Evolutionary conservation across 805 yeast species (phyloP).

Genomic region (Candida loeiensis): DNA sequence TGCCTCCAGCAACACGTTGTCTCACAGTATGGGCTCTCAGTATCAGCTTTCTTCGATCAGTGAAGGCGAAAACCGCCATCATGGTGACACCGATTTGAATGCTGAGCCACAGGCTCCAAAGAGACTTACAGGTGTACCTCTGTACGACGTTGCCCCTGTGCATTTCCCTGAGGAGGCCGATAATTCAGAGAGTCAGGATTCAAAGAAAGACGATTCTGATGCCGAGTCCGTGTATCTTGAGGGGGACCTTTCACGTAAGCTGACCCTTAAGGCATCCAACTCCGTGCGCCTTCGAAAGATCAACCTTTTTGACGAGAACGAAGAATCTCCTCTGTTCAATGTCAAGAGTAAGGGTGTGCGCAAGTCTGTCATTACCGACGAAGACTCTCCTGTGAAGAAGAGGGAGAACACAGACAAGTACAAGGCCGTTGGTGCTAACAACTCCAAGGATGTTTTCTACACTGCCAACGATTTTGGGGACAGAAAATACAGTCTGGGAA

Average conservation of each 20-base stretch:
- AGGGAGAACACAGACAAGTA: conserved; percentile 16
- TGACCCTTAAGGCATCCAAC: conserved; percentile 38
- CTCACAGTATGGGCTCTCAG: not conserved
- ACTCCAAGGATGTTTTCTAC: conserved; percentile 21
- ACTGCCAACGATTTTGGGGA: conserved; percentile 20
- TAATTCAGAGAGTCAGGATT: not conserved
- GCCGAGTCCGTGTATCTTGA: conserved; percentile 4
- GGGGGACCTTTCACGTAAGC: conserved; percentile 27
- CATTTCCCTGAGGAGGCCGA: not conserved
- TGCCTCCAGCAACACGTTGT: not conserved
- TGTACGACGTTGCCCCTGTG: too few relatives aligned
- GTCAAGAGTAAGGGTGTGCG: conserved; percentile 9
- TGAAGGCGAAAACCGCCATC: not conserved
- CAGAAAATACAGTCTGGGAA: not conserved
- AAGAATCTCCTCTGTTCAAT: conserved; percentile 14
- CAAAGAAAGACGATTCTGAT: conserved; percentile 1
- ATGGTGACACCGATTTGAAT: not conserved
- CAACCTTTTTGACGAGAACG: conserved; percentile 29
- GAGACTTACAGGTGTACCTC: too few relatives aligned
- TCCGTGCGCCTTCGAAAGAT: conserved; percentile 41
- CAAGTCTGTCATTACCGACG: conserved; percentile 10
- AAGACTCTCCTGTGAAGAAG: conserved; percentile 2
- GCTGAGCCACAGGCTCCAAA: not conserved
- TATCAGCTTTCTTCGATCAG: conserved; percentile 7
- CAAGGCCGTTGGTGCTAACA: conserved; percentile 16